Base-by-base conservation (phyloP, 2,329 filamentous ascomycete species). In the Akanthomyces muscarius region DNA sequence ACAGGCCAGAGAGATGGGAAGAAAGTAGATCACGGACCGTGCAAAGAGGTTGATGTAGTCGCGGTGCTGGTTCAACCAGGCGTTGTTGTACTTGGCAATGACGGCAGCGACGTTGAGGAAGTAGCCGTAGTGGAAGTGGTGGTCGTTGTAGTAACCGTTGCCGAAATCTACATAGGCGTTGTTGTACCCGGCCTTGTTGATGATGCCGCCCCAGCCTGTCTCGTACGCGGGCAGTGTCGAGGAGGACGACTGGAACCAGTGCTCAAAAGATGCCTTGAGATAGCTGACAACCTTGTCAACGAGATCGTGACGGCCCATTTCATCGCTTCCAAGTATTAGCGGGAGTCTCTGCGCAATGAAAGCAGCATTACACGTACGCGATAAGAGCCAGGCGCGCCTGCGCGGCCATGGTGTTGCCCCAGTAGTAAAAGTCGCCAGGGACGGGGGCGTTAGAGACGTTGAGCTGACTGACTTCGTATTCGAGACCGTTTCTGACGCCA, bases 81-180 rank as follows among this genome's bases (percentile, higher is more conserved):
- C 54, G 14, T 36, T 41, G 30, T 72, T 68, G 53, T 69, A 66
- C 47, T 68, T 66, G 51, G 65, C 70, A 63, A 71, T 71, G 48
- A 69, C 64, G 18, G 70, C 70, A n/a, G 68, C 70, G 23, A 69
- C 60, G 16, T 60, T 59, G 11, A 71, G 63, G 51, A 68, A 69
- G 44, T 72, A 72, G 28, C 69, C 70, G 48, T 70, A 72, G 61
- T 72, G 70, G 65, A 72, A 72, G 56, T 71, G 69, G 53, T 72
- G 70, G 44, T 72, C 70, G 64, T 72, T 72, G 64, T 71, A 71
- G 48, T 65, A 69, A 7, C 65, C 67, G 50, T 72, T 71, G 18
- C 70, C 70, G 62, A 70, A 72, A 59, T 72, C 70, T 23, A 68
- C 61, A 10, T 63, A 63, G 25, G 64, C 47, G 42, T 69, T 67